Base-by-base conservation (phyloP, 1,284 basidiomycete genomes). In the Boletus semigastroideus region DNA sequence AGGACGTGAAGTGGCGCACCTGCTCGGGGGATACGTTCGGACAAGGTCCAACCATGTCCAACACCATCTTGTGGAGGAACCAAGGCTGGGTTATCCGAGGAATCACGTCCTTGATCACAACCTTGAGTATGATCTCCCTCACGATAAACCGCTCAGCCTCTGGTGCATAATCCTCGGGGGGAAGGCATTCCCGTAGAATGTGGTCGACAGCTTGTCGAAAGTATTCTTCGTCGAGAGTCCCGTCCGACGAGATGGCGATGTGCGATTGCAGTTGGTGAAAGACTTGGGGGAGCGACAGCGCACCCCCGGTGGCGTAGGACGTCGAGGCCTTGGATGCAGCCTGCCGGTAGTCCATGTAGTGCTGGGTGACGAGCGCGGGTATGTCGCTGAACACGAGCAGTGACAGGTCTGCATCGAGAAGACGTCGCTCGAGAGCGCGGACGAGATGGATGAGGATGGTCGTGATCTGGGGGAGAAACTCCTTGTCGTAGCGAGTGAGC, bases 191-290 rank as follows among this genome's bases (percentile, higher is more conserved):
- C 51, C 78, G 82, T 58, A 94, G 73, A 41, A 92, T 70, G 47
- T 82, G 78, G 64, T 93, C 90, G 27, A 92, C 67, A 6, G 82
- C 76, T 49, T 90, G 85, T 36, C 91, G 82, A 51, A 90, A 77
- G 64, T 94, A 94, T 55, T 86, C 83, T n/a, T 80, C 75, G 59
- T 91, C 79, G 45, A 91, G 71, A 12, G 62, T 63, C 20, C 83
- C 86, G 31, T 88, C 80, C 3, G 82, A 40, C 3, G 79, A 75
- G 36, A 93, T 61, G 10, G 89, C 91, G 69, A 90, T 84, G 65
- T 93, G 90, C 11, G 87, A 83, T 59, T 93, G 90, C 10, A 86
- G 71, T 49, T 81, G 79, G 66, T 91, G 87, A 65, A 93, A 93
- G 48, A 92, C 75, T 52, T 78, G 74, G 2, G 82, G 74, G 5